Percentiles rank a stretch among this genome's conserved stretches.
phyloP scores from a whole-genome alignment of 768 basidiomycete species.

The Pleurotus salmoneostramineus region DNA sequence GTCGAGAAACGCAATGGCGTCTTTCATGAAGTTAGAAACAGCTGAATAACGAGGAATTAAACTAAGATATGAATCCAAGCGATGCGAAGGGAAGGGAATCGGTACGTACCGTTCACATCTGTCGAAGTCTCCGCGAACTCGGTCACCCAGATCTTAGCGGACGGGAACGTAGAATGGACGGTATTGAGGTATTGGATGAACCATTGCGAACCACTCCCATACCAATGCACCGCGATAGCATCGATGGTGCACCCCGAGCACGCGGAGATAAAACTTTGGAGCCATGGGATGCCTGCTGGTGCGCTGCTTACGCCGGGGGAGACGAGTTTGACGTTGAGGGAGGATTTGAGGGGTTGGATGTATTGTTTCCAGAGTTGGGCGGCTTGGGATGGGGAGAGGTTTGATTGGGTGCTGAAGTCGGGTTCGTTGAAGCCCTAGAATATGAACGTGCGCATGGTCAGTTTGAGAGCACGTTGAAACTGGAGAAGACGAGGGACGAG shows the following conservation, averaged over 20 bases:
- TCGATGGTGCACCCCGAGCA: slow-evolving; percentile 32
- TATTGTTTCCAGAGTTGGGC: slow-evolving; percentile 31
- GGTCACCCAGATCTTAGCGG: slow-evolving; percentile 30
- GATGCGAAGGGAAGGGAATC: neutral
- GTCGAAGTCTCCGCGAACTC: slow-evolving; percentile 22
- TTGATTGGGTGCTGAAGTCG: slow-evolving; percentile 27
- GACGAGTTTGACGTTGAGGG: slow-evolving; percentile 25
- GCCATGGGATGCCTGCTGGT: slow-evolving; percentile 26
- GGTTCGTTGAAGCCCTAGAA: slow-evolving; percentile 33
- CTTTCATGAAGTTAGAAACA: slow-evolving; percentile 36
- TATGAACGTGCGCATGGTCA: neutral
- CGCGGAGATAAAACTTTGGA: slow-evolving; percentile 26
- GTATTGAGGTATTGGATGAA: slow-evolving; percentile 29
- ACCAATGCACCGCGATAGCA: slow-evolving; percentile 34
- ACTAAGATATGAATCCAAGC: neutral
- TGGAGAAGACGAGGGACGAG: neutral
- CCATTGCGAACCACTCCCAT: slow-evolving; percentile 16
- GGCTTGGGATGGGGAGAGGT: slow-evolving; percentile 23
- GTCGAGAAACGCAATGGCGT: slow-evolving; percentile 38
- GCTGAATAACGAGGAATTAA: slow-evolving; percentile 12
- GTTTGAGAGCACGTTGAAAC: no score
- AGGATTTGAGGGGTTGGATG: slow-evolving; percentile 27
- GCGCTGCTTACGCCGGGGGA: slow-evolving; percentile 30
- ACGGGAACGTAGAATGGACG: slow-evolving; percentile 28
- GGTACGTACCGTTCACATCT: neutral